Evolutionary conservation across 2,329 filamentous ascomycete species (phyloP).

Genomic region (Trematosphaeria pertusa): DNA sequence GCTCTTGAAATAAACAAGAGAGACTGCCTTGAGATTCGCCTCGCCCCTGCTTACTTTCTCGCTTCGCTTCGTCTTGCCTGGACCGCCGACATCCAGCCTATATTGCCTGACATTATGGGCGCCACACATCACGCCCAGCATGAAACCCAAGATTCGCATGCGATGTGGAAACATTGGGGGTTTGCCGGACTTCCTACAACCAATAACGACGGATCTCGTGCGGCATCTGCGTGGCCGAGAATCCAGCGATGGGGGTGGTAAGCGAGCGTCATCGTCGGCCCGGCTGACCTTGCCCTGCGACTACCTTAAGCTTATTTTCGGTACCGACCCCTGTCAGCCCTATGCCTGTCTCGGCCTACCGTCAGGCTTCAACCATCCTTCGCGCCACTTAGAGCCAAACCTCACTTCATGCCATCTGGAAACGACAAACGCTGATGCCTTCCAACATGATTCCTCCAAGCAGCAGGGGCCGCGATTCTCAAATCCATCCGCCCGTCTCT

Average conservation of each 20-base stretch:
- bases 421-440: background rate
- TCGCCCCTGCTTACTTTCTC: conserved; percentile 8
- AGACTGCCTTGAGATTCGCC: conserved; percentile 3
- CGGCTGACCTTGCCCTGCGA: background rate
- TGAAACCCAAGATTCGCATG: too few relatives aligned
- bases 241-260: too few relatives aligned
- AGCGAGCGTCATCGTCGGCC: background rate
- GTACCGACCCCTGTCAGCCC: conserved; percentile 8
- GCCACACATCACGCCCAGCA: too few relatives aligned
- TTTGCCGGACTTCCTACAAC: too few relatives aligned
- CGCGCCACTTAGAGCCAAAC: conserved; percentile 3
- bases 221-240: too few relatives aligned
- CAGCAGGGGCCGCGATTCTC: too few relatives aligned
- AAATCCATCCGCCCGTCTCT: too few relatives aligned
- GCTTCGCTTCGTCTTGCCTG: background rate
- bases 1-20: conserved; percentile 3
- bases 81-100: background rate
- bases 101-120: background rate
- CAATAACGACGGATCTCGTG: too few relatives aligned
- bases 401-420: background rate
- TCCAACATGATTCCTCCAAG: too few relatives aligned
- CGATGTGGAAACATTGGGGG: too few relatives aligned
- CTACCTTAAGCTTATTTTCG: conserved; percentile 6
- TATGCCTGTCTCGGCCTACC: conserved; percentile 6
- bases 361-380: conserved; percentile 1